Conservation (phyloP, 2,329 filamentous ascomycete genomes). For the Fusarium tanahbumbuense region DNA sequence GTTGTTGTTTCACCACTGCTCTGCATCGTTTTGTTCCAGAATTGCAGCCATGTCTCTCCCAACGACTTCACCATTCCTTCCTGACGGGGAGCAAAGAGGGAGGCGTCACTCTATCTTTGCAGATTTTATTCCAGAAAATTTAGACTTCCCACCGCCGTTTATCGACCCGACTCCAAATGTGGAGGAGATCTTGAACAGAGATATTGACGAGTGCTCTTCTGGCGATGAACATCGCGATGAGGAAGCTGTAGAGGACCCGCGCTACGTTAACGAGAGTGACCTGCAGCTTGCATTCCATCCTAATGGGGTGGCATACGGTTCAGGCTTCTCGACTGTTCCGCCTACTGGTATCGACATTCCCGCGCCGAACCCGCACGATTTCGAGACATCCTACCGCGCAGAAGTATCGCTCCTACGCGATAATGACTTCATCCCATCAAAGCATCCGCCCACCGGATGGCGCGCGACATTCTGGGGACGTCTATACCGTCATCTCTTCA, state of each 20-base stretch:
- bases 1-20: not conserved
- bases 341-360: slow-evolving; percentile 32
- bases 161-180: slow-evolving; percentile 25
- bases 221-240: slow-evolving; percentile 25
- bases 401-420: slow-evolving; percentile 36
- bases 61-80: slow-evolving; percentile 20
- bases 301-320: slow-evolving; percentile 30
- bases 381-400: slow-evolving; percentile 35
- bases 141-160: slow-evolving; percentile 26
- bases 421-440: slow-evolving; percentile 35
- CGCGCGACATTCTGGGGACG: slow-evolving; percentile 1
- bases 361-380: slow-evolving; percentile 35
- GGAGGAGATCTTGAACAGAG: slow-evolving; percentile 34
- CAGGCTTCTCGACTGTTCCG: slow-evolving; percentile 36
- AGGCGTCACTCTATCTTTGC: slow-evolving; percentile 41
- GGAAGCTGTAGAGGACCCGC: slow-evolving; percentile 24
- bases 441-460: slow-evolving; percentile 6
- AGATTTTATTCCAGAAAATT: slow-evolving; percentile 35
- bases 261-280: slow-evolving; percentile 10
- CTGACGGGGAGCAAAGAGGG: not conserved
- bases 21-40: not conserved
- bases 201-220: slow-evolving; percentile 42
- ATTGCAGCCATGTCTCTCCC: slow-evolving; percentile 16
- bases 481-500: slow-evolving; percentile 30
- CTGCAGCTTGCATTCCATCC: slow-evolving; percentile 40